Conservation (phyloP, 352 stramenopile genomes). For the Globisporangium acanthophoron region DNA sequence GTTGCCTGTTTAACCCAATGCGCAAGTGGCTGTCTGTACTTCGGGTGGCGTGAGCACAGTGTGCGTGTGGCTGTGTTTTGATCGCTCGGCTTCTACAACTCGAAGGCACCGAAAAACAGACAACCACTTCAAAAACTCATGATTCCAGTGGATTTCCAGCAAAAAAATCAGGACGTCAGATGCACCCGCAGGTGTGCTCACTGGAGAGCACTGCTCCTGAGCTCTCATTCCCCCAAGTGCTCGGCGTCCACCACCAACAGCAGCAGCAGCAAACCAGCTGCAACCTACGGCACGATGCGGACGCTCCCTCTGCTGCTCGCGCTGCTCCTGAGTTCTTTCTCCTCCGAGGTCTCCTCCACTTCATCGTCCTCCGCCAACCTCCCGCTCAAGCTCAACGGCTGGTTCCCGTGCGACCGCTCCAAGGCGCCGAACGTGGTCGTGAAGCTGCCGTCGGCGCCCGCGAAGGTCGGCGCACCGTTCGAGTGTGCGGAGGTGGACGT, state of each 20-base stretch:
- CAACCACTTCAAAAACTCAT: too few species aligned
- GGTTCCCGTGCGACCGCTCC: slow-evolving; percentile 6
- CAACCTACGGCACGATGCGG: not conserved
- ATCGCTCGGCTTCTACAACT: too few species aligned
- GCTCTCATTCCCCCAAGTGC: not conserved
- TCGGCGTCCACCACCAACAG: not conserved
- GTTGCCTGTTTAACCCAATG: too few species aligned
- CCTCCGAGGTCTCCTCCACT: not conserved
- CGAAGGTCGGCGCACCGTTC: slow-evolving; percentile 3
- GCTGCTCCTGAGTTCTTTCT: not conserved
- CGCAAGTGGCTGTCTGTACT: too few species aligned
- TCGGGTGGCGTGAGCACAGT: too few species aligned
- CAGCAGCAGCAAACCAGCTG: not conserved
- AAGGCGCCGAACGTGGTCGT: not conserved
- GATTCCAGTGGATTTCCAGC: too few species aligned
- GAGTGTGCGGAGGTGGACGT: slow-evolving; percentile 25
- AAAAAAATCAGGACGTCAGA: too few species aligned
- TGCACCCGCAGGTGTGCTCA: too few species aligned
- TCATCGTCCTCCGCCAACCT: not conserved
- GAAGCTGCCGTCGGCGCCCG: not conserved
- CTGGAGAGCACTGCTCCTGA: too few species aligned
- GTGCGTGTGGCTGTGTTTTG: too few species aligned
- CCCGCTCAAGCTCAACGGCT: slow-evolving; percentile 17
- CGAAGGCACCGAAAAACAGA: too few species aligned
- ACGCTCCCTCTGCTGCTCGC: not conserved